phyloP scores from a whole-genome alignment of 139 green algal genomes.

The Tetraselmis striata region DNA sequence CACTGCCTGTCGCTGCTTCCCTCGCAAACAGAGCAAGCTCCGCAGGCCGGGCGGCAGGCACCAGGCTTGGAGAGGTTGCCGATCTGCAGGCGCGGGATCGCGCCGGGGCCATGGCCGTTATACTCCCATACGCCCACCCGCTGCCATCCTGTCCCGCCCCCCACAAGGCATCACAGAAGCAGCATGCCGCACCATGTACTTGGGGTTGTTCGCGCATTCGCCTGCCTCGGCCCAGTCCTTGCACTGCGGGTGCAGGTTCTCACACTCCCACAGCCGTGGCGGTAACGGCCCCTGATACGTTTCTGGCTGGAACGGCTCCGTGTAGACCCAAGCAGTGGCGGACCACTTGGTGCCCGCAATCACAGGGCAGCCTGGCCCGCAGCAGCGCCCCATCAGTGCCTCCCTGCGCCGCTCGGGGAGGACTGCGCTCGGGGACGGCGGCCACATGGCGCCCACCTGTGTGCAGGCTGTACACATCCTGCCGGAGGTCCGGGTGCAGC shows the following conservation, averaged over 20 bases:
- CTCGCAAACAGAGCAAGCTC: neutral
- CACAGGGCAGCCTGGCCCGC: slow-evolving; percentile 56
- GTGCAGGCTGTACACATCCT: slow-evolving; percentile 21
- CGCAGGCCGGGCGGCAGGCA: neutral
- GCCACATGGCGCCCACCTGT: too few species aligned
- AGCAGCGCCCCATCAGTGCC: too few species aligned
- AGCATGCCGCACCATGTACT: slow-evolving; percentile 42
- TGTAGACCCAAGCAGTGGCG: slow-evolving; percentile 86
- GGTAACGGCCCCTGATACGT: neutral
- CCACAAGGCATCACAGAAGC: too few species aligned
- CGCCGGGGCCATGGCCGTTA: too few species aligned
- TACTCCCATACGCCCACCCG: too few species aligned
- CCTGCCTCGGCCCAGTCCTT: slow-evolving; percentile 48
- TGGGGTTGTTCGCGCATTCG: slow-evolving; percentile 41
- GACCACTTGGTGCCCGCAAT: slow-evolving; percentile 56
- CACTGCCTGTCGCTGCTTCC: neutral
- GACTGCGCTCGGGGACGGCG: too few species aligned
- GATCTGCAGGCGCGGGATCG: too few species aligned
- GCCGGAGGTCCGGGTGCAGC: slow-evolving; percentile 36
- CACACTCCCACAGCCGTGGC: slow-evolving; percentile 28
- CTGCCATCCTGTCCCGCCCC: too few species aligned
- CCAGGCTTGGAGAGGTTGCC: neutral
- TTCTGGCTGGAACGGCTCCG: slow-evolving; percentile 26
- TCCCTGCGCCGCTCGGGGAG: too few species aligned
- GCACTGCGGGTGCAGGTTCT: slow-evolving; percentile 39